phyloP scores from a whole-genome alignment of 768 basidiomycete species.

The Russula ochroleuca region DNA sequence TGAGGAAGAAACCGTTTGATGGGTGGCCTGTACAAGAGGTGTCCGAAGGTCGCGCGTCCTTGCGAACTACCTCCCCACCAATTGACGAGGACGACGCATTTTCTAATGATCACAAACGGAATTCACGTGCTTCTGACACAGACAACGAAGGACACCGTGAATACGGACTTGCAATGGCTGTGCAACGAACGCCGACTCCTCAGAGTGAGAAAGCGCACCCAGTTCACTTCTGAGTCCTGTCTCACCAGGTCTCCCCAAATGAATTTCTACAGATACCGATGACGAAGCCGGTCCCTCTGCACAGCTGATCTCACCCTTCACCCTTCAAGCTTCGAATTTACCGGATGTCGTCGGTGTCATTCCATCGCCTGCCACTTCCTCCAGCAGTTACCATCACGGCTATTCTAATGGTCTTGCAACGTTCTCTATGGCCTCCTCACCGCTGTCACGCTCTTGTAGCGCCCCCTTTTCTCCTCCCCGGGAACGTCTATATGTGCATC shows the following conservation, averaged over 20 bases:
- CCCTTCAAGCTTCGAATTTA: not conserved
- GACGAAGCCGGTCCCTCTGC: not conserved
- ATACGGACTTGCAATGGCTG: slow-evolving; percentile 29
- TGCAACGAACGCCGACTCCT: slow-evolving; percentile 28
- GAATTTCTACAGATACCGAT: not conserved
- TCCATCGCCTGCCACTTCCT: slow-evolving; percentile 32
- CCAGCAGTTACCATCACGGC: slow-evolving; percentile 28
- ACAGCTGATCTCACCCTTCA: slow-evolving; percentile 8
- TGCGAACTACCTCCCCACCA: slow-evolving; percentile 28
- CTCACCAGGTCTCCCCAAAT: slow-evolving; percentile 27
- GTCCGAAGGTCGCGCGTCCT: slow-evolving; percentile 34
- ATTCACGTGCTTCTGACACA: slow-evolving; percentile 63
- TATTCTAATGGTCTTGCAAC: slow-evolving; percentile 9
- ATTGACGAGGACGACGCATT: not conserved
- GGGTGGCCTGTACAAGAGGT: slow-evolving; percentile 47
- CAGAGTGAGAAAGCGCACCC: not conserved
- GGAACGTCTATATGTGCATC: slow-evolving; percentile 36
- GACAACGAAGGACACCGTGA: slow-evolving; percentile 47
- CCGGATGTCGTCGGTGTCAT: slow-evolving; percentile 32
- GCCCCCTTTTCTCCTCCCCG: slow-evolving; percentile 31
- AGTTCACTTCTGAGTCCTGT: slow-evolving; percentile 27
- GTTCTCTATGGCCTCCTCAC: slow-evolving; percentile 14
- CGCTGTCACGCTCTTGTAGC: not conserved
- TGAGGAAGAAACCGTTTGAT: slow-evolving; percentile 55
- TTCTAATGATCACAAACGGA: slow-evolving; percentile 26